phyloP scores from a whole-genome alignment of 1,284 basidiomycete genomes.

The Ganoderma lingzhi region DNA sequence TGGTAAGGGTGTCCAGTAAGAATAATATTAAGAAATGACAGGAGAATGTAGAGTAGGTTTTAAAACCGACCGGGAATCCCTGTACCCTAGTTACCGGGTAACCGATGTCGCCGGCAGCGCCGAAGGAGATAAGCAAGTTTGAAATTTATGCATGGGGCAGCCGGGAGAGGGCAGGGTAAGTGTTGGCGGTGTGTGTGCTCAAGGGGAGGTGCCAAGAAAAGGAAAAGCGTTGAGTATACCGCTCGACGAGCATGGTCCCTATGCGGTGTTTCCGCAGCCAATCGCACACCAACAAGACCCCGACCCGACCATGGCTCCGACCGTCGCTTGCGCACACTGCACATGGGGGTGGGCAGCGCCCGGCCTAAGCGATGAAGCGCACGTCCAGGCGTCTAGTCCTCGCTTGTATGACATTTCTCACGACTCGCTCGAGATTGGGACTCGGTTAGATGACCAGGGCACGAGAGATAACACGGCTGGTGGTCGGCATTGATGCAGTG shows the following conservation, averaged over 20 bases:
- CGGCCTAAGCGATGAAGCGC: no score
- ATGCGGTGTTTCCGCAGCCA: constrained; percentile 8
- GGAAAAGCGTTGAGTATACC: constrained; percentile 13
- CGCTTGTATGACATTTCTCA: no score
- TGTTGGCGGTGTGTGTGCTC: neutral
- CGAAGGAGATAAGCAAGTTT: constrained; percentile 14
- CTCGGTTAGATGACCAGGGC: no score
- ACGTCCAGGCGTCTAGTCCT: no score
- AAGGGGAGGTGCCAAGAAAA: constrained; percentile 5
- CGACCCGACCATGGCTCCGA: neutral
- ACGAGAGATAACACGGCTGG: no score
- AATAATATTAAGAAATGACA: neutral
- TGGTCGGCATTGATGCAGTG: no score
- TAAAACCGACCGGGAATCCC: constrained; percentile 5
- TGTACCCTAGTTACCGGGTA: constrained; percentile 27
- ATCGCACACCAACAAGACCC: neutral
- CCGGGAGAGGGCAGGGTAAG: neutral
- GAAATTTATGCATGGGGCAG: constrained; percentile 4
- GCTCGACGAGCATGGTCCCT: neutral
- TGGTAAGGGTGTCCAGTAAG: constrained; percentile 8
- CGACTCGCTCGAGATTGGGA: no score
- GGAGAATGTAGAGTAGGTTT: constrained; percentile 3
- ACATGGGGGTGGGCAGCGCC: no score
- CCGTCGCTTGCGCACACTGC: neutral
- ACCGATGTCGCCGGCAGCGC: constrained; percentile 27